These are phyloP conservation scores for Calycina marina DNA, from an alignment of 2,329 filamentous ascomycete genomes.

Conservation along the genomic window DNA sequence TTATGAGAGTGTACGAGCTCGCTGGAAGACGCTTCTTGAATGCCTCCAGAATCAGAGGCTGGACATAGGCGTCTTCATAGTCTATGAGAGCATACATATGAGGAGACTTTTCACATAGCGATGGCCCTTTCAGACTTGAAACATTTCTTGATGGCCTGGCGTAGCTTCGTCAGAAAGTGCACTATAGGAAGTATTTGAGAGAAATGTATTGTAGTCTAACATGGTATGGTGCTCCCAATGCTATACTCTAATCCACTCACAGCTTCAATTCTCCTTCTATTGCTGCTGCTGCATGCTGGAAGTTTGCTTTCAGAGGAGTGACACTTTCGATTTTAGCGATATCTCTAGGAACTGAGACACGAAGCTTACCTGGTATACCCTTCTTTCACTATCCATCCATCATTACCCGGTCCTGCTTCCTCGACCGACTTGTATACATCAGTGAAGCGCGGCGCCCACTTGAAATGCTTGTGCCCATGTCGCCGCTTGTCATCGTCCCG, in stretches of 20 bases:
- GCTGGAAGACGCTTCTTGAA: slow-evolving; percentile 46
- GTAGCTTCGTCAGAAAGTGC: slow-evolving; percentile 13
- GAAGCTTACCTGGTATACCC: slow-evolving; percentile 62
- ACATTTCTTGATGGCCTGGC: slow-evolving; percentile 7
- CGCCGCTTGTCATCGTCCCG: slow-evolving; percentile 22
- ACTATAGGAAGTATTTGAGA: slow-evolving; percentile 1
- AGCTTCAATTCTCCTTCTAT: slow-evolving; percentile 63
- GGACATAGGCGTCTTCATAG: slow-evolving; percentile 81
- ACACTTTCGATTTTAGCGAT: slow-evolving; percentile 42
- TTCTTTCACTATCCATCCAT: slow-evolving; percentile 85
- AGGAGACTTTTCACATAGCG: slow-evolving; percentile 17
- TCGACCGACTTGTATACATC: slow-evolving; percentile 85
- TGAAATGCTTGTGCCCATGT: slow-evolving; percentile 77
- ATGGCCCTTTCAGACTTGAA: slow-evolving; percentile 10
- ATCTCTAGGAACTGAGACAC: too few species aligned
- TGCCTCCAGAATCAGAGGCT: slow-evolving; percentile 68
- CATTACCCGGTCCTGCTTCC: slow-evolving; percentile 63
- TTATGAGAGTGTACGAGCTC: slow-evolving; percentile 38
- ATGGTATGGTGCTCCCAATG: slow-evolving; percentile 20
- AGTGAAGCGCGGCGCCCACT: slow-evolving; percentile 78
- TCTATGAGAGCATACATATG: slow-evolving; percentile 58
- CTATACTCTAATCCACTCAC: slow-evolving; percentile 45
- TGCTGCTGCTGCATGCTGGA: slow-evolving; percentile 58
- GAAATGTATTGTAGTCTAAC: slow-evolving; percentile 15
- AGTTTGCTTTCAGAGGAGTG: slow-evolving; percentile 83